Evolutionary conservation across 2,329 filamentous ascomycete species (phyloP), one percentile per base, ranked within the genome.

Genomic region (Didymella segeticola): DNA sequence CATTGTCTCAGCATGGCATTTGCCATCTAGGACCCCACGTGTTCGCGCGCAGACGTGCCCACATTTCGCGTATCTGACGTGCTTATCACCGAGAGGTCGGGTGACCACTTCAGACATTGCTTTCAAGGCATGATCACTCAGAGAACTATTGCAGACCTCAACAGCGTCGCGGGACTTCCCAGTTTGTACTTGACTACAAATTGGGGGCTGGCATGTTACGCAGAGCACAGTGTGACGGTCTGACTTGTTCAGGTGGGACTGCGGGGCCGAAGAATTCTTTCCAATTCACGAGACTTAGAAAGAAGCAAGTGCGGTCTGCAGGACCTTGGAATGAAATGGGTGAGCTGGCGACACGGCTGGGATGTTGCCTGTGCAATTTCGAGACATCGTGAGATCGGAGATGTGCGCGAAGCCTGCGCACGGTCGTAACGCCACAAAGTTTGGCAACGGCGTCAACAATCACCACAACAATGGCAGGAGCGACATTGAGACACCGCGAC

Each of bases 41-140:
- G 51, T 54, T 54, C 45, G 46, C 51, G 51, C 51, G 51, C 17
- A 48, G 51, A 53, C 51, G 51, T 48, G 43, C 45, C 43, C 51
- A 49, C 39, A 49, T 29, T 41, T 49, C 45, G 46, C 41, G 39
- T 30, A 54, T 48, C 38, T 39, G n/a, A 8, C 27, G 30, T 38
- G 46, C 51, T 54, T 49, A 49, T 54, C 45, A 41, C 33, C 34
- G 39, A 12, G 6, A n/a, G 51, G 41, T 54, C 51, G 45, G 51
- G 34, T 54, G 51, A 54, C 46, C 17, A 30, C 23, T 41, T 20
- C 7, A 41, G 10, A 10, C 15, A 33, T n/a, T 10, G 23, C 22
- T 34, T 45, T 45, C 29, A 11, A 37, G 51, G 34, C 34, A 46
- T 46, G 45, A 46, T 46, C 45, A 39, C 39, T 49, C 34, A 31